A percentile compares a stretch with the other conserved stretches of the same genome.
phyloP scores from a whole-genome alignment of 2,329 filamentous ascomycete genomes.

The Colletotrichum euphorbiae region DNA sequence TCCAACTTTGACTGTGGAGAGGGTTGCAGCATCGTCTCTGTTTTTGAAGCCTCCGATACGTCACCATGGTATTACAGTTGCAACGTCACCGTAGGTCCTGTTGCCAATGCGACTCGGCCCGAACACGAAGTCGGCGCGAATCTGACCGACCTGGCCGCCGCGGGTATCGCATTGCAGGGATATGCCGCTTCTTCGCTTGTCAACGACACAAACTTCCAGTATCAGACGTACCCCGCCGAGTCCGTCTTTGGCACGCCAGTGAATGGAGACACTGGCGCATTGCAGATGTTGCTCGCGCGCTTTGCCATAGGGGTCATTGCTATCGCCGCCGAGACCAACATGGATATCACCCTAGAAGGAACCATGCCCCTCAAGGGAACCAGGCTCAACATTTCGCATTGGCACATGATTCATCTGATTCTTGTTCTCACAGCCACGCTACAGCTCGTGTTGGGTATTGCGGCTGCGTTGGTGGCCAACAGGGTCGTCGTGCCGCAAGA shows the following conservation, averaged over 20 bases:
- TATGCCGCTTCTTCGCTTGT: slow-evolving; percentile 45
- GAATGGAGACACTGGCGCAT: slow-evolving; percentile 46
- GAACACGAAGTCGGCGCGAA: slow-evolving; percentile 51
- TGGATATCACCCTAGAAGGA: slow-evolving; percentile 44
- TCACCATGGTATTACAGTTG: slow-evolving; percentile 57
- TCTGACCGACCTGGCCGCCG: slow-evolving; percentile 49
- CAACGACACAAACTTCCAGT: slow-evolving; percentile 45
- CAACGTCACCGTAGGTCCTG: slow-evolving; percentile 50
- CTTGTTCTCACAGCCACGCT: slow-evolving; percentile 47
- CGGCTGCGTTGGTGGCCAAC: slow-evolving; percentile 43
- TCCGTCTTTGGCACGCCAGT: slow-evolving; percentile 50
- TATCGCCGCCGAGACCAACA: slow-evolving; percentile 48
- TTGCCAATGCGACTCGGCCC: slow-evolving; percentile 49
- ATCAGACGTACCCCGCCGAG: slow-evolving; percentile 57
- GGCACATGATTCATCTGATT: slow-evolving; percentile 49
- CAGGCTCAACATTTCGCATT: slow-evolving; percentile 48
- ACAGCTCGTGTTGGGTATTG: slow-evolving; percentile 46
- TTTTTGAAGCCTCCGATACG: slow-evolving; percentile 51
- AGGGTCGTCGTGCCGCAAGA: slow-evolving; percentile 43
- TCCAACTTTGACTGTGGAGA: slow-evolving; percentile 41
- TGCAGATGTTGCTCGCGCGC: slow-evolving; percentile 52
- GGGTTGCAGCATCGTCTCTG: slow-evolving; percentile 48
- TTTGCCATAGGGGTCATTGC: slow-evolving; percentile 53
- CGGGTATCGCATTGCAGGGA: slow-evolving; percentile 55
- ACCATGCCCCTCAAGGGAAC: slow-evolving; percentile 48